Percentiles rank a stretch among this genome's conserved stretches.
Conservation (phyloP, 768 basidiomycete genomes). For the Suillus brevipes region DNA sequence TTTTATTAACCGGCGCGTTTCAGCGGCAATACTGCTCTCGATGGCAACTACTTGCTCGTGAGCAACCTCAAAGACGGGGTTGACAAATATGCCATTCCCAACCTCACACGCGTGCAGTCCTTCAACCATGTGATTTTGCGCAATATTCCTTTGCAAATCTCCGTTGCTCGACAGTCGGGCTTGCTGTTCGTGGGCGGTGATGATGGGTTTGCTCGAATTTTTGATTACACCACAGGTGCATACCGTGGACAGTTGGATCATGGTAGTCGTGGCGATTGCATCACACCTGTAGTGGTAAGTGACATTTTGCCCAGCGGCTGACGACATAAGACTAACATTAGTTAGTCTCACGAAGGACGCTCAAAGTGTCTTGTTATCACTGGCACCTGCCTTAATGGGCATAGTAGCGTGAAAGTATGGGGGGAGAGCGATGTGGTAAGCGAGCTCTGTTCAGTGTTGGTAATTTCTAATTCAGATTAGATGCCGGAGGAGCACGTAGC, state of each 20-base stretch:
- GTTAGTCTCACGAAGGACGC: too few relatives aligned
- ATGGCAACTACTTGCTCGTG: conserved; percentile 9
- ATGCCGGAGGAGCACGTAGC: too few relatives aligned
- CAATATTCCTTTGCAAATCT: conserved; percentile 9
- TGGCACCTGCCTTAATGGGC: too few relatives aligned
- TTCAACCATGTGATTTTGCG: conserved; percentile 7
- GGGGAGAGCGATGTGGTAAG: too few relatives aligned
- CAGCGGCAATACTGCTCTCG: conserved; percentile 9
- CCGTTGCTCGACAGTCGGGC: conserved; percentile 3
- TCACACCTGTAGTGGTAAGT: not conserved
- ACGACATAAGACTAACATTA: too few relatives aligned
- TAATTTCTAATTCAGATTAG: too few relatives aligned
- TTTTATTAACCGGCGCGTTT: not conserved
- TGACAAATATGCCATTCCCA: conserved; percentile 8
- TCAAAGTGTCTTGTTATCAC: too few relatives aligned
- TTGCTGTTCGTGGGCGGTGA: conserved; percentile 10
- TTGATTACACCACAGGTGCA: not conserved
- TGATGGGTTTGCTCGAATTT: not conserved
- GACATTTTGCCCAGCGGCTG: too few relatives aligned
- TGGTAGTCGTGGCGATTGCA: not conserved
- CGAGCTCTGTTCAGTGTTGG: too few relatives aligned
- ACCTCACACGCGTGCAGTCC: not conserved
- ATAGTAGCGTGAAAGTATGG: too few relatives aligned
- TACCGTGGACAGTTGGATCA: not conserved
- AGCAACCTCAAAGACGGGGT: conserved; percentile 13